phyloP scores from a whole-genome alignment of 1,284 basidiomycete species.

The Grifola frondosa region DNA sequence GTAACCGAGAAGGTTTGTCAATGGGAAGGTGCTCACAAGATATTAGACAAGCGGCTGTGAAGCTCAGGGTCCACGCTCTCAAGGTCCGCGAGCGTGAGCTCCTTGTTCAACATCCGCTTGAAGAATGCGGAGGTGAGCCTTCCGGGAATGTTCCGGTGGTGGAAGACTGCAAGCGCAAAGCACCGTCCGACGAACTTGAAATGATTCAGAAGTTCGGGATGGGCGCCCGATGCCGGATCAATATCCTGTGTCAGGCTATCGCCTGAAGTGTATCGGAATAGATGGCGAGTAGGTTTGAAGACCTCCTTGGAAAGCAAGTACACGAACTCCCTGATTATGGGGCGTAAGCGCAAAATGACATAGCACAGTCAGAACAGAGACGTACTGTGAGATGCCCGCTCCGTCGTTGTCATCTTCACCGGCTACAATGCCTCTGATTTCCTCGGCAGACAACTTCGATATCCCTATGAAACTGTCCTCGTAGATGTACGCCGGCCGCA shows the following conservation, averaged over 20 bases:
- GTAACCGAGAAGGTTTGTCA: no score
- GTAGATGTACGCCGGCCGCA: conserved; percentile 87
- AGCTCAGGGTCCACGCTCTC: conserved; percentile 89
- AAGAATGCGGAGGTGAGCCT: conserved; percentile 99
- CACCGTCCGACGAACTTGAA: conserved; percentile 98
- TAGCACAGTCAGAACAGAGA: conserved; percentile 85
- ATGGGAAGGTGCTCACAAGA: conserved; percentile 63
- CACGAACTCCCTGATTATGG: conserved; percentile 86
- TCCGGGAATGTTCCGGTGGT: conserved; percentile 95
- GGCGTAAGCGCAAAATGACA: not conserved
- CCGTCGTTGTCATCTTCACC: conserved; percentile 97
- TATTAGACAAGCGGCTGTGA: conserved; percentile 91
- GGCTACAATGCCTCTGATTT: conserved; percentile 95
- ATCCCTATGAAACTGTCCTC: conserved; percentile 96
- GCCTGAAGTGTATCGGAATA: conserved; percentile 98
- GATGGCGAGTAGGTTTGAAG: conserved; percentile 97
- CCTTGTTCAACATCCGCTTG: conserved; percentile 95
- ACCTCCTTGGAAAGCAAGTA: conserved; percentile 98
- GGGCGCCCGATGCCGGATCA: conserved; percentile 95
- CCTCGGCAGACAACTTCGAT: conserved; percentile 91
- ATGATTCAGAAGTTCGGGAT: conserved; percentile 97
- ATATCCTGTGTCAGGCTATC: conserved; percentile 99
- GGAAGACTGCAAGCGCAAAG: conserved; percentile 95
- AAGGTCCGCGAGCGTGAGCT: conserved; percentile 77
- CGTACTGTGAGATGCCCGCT: conserved; percentile 97